Evolutionary conservation across 164 flowering plant genomes (phyloP).

Genomic region (Dillenia turbinata): DNA sequence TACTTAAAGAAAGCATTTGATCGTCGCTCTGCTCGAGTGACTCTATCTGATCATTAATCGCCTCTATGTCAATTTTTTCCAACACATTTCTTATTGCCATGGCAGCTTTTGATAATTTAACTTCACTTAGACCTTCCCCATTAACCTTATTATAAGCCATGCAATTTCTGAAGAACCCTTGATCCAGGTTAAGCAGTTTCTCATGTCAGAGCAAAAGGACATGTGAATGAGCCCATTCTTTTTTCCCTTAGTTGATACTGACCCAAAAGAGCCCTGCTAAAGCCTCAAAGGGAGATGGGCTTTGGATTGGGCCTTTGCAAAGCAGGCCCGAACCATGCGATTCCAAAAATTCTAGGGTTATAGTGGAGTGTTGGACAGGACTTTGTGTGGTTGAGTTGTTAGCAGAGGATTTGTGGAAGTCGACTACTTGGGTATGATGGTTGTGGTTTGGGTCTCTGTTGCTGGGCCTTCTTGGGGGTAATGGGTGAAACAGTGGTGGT

Average conservation of each 20-base stretch:
- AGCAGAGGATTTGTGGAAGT: constrained; percentile 34
- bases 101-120: constrained; percentile 24
- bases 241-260: constrained; percentile 39
- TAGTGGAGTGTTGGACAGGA: constrained; percentile 20
- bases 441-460: constrained; percentile 12
- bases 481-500: constrained; percentile 45
- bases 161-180: constrained; percentile 62
- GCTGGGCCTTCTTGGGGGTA: constrained; percentile 24
- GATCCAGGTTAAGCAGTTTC: constrained; percentile 37
- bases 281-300: constrained; percentile 43
- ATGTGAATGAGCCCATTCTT: constrained; percentile 34
- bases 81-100: constrained; percentile 24
- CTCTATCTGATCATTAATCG: constrained; percentile 42
- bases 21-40: constrained; percentile 29
- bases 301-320: constrained; percentile 20
- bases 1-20: constrained; percentile 7
- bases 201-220: constrained; percentile 45
- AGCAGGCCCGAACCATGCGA: constrained; percentile 43
- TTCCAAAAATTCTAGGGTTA: constrained; percentile 39
- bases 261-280: constrained; percentile 57
- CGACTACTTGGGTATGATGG: constrained; percentile 24
- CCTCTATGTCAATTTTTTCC: constrained; percentile 27
- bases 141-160: constrained; percentile 43
- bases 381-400: constrained; percentile 4
- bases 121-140: constrained; percentile 12